These are phyloP conservation scores for Saturnispora sekii DNA, from an alignment of 805 yeast species.

Conservation along the genomic window DNA sequence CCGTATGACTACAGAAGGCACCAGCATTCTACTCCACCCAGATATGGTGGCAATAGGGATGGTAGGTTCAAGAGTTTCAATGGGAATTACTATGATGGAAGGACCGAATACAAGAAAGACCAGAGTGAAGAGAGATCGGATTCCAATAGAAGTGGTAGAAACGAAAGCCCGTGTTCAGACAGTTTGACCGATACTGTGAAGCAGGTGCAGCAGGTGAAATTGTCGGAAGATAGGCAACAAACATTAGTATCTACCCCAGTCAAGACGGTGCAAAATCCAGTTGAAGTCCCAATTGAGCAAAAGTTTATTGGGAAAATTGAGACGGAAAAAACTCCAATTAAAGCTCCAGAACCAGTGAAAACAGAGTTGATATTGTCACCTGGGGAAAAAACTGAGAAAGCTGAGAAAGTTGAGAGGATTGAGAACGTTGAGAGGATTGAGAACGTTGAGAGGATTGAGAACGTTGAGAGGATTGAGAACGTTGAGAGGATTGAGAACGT, in stretches of 20 bases:
- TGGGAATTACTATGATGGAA: not conserved
- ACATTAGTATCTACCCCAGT: no score
- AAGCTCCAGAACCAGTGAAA: not conserved
- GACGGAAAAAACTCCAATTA: no score
- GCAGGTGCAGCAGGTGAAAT: not conserved
- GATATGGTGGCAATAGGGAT: not conserved
- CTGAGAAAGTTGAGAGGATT: not conserved
- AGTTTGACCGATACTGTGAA: not conserved
- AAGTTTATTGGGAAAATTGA: no score
- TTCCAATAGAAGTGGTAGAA: not conserved
- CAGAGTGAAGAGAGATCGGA: not conserved
- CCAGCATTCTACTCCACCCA: not conserved
- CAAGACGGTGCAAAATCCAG: no score
- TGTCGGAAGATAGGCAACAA: not conserved
- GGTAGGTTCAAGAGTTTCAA: not conserved
- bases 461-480: not conserved
- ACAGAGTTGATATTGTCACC: no score
- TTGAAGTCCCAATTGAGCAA: no score
- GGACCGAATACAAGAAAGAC: not conserved
- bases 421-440: not conserved
- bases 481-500: no score
- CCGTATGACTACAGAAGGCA: slow-evolving; percentile 1
- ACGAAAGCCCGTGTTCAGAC: not conserved
- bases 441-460: not conserved
- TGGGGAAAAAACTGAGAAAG: not conserved